Evolutionary conservation across 768 basidiomycete species (phyloP), one percentile per base, ranked within the genome.

Genomic region (Tulasnella sp.): DNA sequence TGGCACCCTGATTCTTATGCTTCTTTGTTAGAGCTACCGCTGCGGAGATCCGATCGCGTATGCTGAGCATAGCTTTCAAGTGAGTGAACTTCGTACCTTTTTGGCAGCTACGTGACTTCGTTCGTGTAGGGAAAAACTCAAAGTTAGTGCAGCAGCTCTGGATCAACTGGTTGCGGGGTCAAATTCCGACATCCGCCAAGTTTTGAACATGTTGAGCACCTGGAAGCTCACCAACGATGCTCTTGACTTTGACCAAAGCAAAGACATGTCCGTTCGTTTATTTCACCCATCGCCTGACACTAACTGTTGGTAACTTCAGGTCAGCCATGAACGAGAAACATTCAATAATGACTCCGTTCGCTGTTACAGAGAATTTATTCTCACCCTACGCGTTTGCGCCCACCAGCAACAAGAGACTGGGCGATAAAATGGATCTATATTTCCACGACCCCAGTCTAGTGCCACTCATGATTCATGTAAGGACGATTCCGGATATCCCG

Each of bases 161-260:
- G 96, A 99, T 65, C 88, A 96, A 67, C 83, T 99, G 31, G 79
- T 98, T 57, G 69, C 72, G 1, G 87, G 94, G 4, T 77, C 91
- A 2, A 88, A 96, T 63, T 94, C 93, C 1, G 96, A 99, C 69
- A 94, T 99, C 58, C 86, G 96, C 2, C 94, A 94, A 67, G 89
- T 98, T 17, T 71, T 99, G 59, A 98, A 97, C 68, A 97, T 99
- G 91, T 73, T 99, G 11, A 94, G 96, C 4, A 98, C 94, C 0
- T 98, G 91, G 88, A 91, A 84, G 64, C 69, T 97, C n/a, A 85
- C 84, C 7, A 83, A 73, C 60, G 68, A 75, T 55, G 75, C 78
- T 2, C 89, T 99, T 84, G 77, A 82, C 62, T 98, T 89, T 67
- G 93, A 98, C 62, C 82, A 96, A 64, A 80, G 91, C 55, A 96